phyloP scores from a whole-genome alignment of 805 yeast species.

The Saturnispora dispora region DNA sequence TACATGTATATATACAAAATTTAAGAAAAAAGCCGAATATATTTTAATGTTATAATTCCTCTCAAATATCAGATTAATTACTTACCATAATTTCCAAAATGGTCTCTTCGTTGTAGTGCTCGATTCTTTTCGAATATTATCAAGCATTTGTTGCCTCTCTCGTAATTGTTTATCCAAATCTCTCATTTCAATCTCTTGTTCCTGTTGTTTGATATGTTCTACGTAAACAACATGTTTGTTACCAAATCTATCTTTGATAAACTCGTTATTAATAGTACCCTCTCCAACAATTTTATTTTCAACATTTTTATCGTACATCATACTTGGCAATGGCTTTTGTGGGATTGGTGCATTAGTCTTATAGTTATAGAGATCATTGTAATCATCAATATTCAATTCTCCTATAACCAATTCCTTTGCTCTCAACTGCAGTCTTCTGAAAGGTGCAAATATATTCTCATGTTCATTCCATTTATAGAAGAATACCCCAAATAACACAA shows the following conservation, averaged over 20 bases:
- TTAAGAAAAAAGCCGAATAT: neutral
- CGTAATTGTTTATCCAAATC: conserved; percentile 36
- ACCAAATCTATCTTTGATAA: conserved; percentile 54
- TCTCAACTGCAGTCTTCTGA: conserved; percentile 53
- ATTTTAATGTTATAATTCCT: neutral
- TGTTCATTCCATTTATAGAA: conserved; percentile 78
- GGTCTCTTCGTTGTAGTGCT: conserved; percentile 10
- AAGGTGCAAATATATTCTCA: conserved; percentile 63
- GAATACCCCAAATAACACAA: conserved; percentile 54
- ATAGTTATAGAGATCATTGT: conserved; percentile 45
- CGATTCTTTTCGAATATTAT: conserved; percentile 11
- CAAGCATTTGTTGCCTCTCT: conserved; percentile 23
- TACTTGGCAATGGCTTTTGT: conserved; percentile 30
- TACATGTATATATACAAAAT: conserved; percentile 6
- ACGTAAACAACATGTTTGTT: conserved; percentile 67
- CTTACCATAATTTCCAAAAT: conserved; percentile 26
- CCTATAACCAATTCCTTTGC: conserved; percentile 48
- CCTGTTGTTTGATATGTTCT: conserved; percentile 55
- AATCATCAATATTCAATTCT: conserved; percentile 46
- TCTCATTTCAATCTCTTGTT: conserved; percentile 46
- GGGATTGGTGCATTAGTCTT: conserved; percentile 33
- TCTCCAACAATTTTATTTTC: conserved; percentile 29
- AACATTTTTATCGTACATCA: conserved; percentile 32
- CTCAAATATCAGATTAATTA: neutral
- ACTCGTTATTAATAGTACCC: conserved; percentile 26